Evolutionary conservation across 202 grass and related monocot species (phyloP), one percentile per base, ranked within the genome.

Genomic region (Schoenoplectus triqueter): DNA sequence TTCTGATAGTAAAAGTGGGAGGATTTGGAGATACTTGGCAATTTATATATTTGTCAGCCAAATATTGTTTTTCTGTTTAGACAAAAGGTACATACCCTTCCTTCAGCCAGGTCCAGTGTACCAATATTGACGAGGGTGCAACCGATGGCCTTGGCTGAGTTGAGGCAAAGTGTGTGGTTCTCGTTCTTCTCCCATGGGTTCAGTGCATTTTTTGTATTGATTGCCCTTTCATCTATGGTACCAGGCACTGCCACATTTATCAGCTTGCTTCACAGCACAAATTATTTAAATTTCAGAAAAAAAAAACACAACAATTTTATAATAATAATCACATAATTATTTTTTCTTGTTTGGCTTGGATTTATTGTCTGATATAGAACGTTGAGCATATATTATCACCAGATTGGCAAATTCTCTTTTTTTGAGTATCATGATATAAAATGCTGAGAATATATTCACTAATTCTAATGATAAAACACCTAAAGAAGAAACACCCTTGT

Each of bases 141-240:
- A 4, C 95, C 95, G 80, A 98, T 98, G 84, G 95, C 95, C 81
- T 95, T 93, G 76, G 95, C 95, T 21, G 95, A 93, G 79, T 98
- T 98, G 21, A 98, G 88, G 89, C 95, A 87, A 89, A 98, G 95
- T 39, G 91, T 95, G 85, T 95, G 93, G 65, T 98, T 98, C 88
- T 98, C 95, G 2, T 95, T 98, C 70, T 89, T 95, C 85, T 98
- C 93, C 96, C 96, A 98, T 51, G 96, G 96, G 47, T 98, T 98
- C 39, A 84, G 88, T 10, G 85, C 73, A 78, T 79, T 88, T 86
- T 98, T 98, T 69, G 90, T 98, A 82, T 98, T 98, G 64, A 98
- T 95, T 60, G 96, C 90, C 89, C 96, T 92, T 61, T 95, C 96
- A 52, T 98, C 96, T 66, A 98, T 98, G 51, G 96, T 95, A 22